Percentiles rank a stretch among this genome's conserved stretches.
Evolutionary conservation across 164 flowering plant genomes (phyloP).

Genomic region (Brasenia schreberi): DNA sequence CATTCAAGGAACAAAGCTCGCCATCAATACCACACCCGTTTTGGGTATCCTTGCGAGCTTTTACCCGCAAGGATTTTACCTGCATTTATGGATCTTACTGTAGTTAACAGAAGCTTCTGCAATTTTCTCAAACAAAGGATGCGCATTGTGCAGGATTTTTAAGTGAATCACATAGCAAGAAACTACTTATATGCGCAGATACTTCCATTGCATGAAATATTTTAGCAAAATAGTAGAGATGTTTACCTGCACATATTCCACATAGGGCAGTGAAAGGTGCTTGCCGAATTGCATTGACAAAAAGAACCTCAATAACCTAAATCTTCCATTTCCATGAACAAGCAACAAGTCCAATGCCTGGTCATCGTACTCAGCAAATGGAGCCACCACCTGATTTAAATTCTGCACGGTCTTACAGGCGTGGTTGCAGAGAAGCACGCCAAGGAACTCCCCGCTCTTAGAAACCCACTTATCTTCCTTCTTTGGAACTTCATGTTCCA

Average conservation of each 20-base stretch:
- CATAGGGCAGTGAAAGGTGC: conserved; percentile 86
- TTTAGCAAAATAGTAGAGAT: not conserved
- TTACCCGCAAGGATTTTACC: conserved; percentile 89
- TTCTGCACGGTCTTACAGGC: conserved; percentile 92
- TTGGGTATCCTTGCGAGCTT: conserved; percentile 55
- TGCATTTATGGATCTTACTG: conserved; percentile 13
- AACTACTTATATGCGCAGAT: not conserved
- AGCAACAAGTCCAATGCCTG: conserved; percentile 65
- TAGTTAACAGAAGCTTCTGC: not conserved
- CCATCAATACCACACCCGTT: conserved; percentile 93
- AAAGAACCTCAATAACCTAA: conserved; percentile 69
- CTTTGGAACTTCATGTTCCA: conserved; percentile 28
- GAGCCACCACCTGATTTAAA: conserved; percentile 91
- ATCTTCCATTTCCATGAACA: conserved; percentile 84
- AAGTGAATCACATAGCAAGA: too few species aligned
- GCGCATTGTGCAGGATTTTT: too few species aligned
- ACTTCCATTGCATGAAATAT: too few species aligned
- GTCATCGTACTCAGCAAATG: conserved; percentile 96
- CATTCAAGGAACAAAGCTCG: conserved; percentile 66
- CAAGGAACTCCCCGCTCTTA: conserved; percentile 73
- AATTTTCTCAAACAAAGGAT: too few species aligned
- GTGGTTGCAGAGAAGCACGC: conserved; percentile 90
- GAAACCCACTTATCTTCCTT: conserved; percentile 63
- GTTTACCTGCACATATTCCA: conserved; percentile 87
- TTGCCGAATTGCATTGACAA: conserved; percentile 69